A percentile compares a stretch with the other conserved stretches of the same genome.
These are phyloP conservation scores for Yamadazyma kanchanaburiensis DNA, from an alignment of 1,139 yeast species.

Conservation along the genomic window DNA sequence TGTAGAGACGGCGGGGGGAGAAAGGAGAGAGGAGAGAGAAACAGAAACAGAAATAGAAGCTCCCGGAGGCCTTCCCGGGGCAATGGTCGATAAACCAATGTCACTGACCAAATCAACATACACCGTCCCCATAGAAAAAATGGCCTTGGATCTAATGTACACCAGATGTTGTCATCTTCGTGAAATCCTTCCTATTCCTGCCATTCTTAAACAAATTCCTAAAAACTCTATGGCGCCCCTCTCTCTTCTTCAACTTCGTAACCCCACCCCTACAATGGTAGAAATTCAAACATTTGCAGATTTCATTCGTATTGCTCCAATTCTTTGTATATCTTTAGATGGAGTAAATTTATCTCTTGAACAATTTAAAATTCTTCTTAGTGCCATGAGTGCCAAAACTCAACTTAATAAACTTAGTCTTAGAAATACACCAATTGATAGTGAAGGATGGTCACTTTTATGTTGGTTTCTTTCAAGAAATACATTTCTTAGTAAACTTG, in stretches of 20 bases:
- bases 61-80: neutral
- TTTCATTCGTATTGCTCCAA: constrained; percentile 70
- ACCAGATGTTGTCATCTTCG: constrained; percentile 75
- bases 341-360: constrained; percentile 63
- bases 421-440: constrained; percentile 66
- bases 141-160: constrained; percentile 62
- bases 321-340: constrained; percentile 64
- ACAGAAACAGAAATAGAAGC: constrained; percentile 5
- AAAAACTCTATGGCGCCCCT: constrained; percentile 68
- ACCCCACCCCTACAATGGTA: constrained; percentile 71
- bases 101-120: constrained; percentile 26
- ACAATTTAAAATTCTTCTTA: constrained; percentile 59
- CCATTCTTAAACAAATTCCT: constrained; percentile 71
- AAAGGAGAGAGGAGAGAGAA: constrained; percentile 10
- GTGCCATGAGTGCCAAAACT: constrained; percentile 58
- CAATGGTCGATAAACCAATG: constrained; percentile 47
- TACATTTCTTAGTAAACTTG: constrained; percentile 52
- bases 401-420: constrained; percentile 65
- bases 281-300: constrained; percentile 75
- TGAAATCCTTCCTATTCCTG: constrained; percentile 73
- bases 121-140: constrained; percentile 36
- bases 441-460: constrained; percentile 66
- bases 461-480: constrained; percentile 70
- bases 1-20: too few species aligned
- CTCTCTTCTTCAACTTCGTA: constrained; percentile 59